Evolutionary conservation across 768 basidiomycete species (phyloP).

Genomic region (Panellus pusillus): DNA sequence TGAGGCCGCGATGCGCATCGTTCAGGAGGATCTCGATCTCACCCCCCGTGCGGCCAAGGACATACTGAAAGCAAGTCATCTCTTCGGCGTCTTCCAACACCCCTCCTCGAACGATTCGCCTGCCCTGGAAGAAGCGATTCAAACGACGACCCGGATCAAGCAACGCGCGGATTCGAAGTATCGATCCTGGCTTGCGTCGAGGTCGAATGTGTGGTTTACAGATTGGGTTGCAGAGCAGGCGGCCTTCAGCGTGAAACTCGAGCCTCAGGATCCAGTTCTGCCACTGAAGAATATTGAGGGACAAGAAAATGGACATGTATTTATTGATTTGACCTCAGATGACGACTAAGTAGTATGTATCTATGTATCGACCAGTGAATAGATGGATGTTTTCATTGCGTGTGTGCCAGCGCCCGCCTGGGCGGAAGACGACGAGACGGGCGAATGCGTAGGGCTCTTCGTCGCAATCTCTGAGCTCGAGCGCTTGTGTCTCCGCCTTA

Average conservation of each 20-base stretch:
- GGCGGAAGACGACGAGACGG: background rate
- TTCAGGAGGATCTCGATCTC: background rate
- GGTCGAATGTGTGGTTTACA: background rate
- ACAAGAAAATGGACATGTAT: too few relatives aligned
- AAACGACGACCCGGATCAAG: background rate
- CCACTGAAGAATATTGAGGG: too few relatives aligned
- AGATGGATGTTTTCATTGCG: too few relatives aligned
- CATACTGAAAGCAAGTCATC: background rate
- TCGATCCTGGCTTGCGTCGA: background rate
- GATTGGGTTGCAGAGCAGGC: background rate
- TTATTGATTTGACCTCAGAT: too few relatives aligned
- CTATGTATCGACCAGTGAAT: too few relatives aligned
- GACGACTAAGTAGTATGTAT: too few relatives aligned
- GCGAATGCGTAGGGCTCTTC: conserved; percentile 15
- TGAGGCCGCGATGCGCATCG: background rate
- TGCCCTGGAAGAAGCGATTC: background rate
- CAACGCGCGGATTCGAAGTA: background rate
- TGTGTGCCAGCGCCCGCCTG: too few relatives aligned
- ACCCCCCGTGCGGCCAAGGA: background rate
- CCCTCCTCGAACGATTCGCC: background rate
- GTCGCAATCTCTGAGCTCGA: conserved; percentile 20
- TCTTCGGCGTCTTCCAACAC: background rate
- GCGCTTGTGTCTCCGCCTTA: conserved; percentile 5
- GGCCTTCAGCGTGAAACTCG: background rate
- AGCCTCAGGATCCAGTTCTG: background rate